These are phyloP conservation scores for Uncinocarpus reesii DNA, from an alignment of 2,329 filamentous ascomycete genomes.

Conservation along the genomic window DNA sequence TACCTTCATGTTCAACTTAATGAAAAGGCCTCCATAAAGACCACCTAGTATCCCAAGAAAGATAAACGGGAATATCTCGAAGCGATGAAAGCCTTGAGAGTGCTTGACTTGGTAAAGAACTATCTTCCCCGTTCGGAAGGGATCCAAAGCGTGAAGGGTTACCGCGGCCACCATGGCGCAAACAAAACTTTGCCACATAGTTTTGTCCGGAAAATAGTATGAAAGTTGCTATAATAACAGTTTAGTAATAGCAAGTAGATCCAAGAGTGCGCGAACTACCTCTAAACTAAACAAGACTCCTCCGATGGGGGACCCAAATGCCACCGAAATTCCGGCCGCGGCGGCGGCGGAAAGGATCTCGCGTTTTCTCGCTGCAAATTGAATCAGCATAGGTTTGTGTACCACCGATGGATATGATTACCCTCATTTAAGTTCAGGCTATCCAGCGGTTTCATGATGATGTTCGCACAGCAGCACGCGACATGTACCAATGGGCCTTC, in stretches of 20 bases:
- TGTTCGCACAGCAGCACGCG: slow-evolving; percentile 92
- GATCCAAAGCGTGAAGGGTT: slow-evolving; percentile 82
- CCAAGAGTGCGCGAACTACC: slow-evolving; percentile 35
- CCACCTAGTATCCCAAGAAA: slow-evolving; percentile 81
- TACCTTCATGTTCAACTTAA: slow-evolving; percentile 83
- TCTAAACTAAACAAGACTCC: slow-evolving; percentile 94
- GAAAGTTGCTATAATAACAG: slow-evolving; percentile 64
- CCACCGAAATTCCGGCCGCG: slow-evolving; percentile 83
- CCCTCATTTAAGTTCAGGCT: slow-evolving; percentile 84
- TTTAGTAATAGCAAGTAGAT: slow-evolving; percentile 17
- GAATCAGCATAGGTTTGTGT: slow-evolving; percentile 17
- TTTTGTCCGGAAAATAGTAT: slow-evolving; percentile 97
- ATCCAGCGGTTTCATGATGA: slow-evolving; percentile 82
- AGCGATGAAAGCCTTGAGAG: slow-evolving; percentile 82
- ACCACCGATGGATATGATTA: background rate
- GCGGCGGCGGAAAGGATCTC: slow-evolving; percentile 89
- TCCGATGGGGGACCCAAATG: slow-evolving; percentile 87
- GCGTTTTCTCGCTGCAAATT: slow-evolving; percentile 64
- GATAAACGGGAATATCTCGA: slow-evolving; percentile 81
- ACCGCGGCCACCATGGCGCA: slow-evolving; percentile 98
- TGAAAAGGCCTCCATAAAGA: slow-evolving; percentile 89
- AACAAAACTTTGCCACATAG: slow-evolving; percentile 99
- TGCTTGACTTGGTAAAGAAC: slow-evolving; percentile 95
- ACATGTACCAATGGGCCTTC: slow-evolving; percentile 97
- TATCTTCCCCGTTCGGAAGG: slow-evolving; percentile 88